Conservation (phyloP, 352 stramenopile genomes). For the Phytopythium boreale region DNA sequence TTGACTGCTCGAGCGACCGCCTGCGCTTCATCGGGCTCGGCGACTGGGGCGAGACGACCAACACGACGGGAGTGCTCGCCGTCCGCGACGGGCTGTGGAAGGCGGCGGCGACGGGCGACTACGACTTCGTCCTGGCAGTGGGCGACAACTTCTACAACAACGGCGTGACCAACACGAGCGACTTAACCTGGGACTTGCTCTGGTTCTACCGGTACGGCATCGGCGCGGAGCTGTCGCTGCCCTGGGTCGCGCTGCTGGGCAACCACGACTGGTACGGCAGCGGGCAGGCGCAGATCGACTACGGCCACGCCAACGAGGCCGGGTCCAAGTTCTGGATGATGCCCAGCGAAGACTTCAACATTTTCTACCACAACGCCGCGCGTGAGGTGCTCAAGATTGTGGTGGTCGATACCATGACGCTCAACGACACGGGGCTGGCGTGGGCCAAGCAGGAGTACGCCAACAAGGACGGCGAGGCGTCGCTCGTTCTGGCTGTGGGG, state of each 20-base stretch:
- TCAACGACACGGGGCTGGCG: conserved; percentile 11
- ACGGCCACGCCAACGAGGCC: conserved; percentile 9
- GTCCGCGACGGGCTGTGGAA: conserved; percentile 28
- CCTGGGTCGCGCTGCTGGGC: conserved; percentile 35
- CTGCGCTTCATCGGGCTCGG: conserved; percentile 33
- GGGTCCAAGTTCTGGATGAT: conserved; percentile 38
- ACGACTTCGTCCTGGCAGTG: conserved; percentile 33
- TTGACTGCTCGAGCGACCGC: conserved; percentile 15
- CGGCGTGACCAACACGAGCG: conserved; percentile 23
- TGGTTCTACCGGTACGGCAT: conserved; percentile 37
- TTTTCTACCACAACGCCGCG: conserved; percentile 20
- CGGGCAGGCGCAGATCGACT: conserved; percentile 30
- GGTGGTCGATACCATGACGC: conserved; percentile 28
- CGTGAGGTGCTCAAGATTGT: conserved; percentile 31
- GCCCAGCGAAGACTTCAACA: conserved; percentile 32
- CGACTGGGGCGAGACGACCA: conserved; percentile 33
- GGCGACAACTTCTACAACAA: conserved; percentile 48
- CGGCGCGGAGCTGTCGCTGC: conserved; percentile 26
- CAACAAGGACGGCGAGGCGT: conserved; percentile 17
- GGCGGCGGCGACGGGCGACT: conserved; percentile 18
- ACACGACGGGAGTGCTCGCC: conserved; percentile 19
- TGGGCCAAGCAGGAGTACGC: conserved; percentile 23
- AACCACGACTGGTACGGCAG: conserved; percentile 46
- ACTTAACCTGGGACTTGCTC: conserved; percentile 23
- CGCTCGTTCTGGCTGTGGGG: conserved; percentile 23